Conservation (phyloP, 805 yeast species). For the Saturnispora gosingensis region DNA sequence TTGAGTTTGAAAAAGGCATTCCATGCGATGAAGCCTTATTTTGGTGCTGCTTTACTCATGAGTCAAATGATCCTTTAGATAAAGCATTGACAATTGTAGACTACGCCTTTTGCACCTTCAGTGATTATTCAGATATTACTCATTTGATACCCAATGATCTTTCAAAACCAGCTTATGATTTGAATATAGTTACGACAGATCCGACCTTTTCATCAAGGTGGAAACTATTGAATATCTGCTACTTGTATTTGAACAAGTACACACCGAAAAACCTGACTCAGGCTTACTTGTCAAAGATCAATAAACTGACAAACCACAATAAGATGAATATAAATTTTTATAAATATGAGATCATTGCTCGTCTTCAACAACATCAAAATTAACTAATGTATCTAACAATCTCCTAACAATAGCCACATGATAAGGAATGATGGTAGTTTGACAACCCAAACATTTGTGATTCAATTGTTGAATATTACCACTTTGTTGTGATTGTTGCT, state of each 20-base stretch:
- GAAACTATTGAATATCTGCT: not conserved
- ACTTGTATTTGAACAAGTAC: not conserved
- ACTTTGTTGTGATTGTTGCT: slow-evolving; percentile 10
- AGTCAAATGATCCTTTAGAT: not conserved
- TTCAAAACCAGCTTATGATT: not conserved
- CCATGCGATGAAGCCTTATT: not conserved
- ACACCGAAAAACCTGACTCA: not conserved
- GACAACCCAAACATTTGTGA: slow-evolving; percentile 3
- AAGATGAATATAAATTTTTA: not conserved
- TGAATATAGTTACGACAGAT: not conserved
- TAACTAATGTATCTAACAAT: slow-evolving; percentile 48
- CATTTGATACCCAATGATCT: not conserved
- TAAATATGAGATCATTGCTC: not conserved
- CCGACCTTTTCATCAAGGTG: not conserved
- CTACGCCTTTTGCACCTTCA: not conserved
- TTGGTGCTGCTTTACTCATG: not conserved
- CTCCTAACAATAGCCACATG: slow-evolving; percentile 63
- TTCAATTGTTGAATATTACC: not conserved
- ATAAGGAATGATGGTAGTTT: slow-evolving; percentile 51
- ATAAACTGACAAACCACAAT: not conserved
- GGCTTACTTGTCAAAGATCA: not conserved
- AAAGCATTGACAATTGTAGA: slow-evolving; percentile 1
- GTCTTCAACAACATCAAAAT: slow-evolving; percentile 38
- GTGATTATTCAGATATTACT: not conserved
- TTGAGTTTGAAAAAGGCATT: not conserved